Percentiles rank a stretch among this genome's conserved stretches.
These are phyloP conservation scores for Clitocybe nebularis DNA, from an alignment of 1,284 basidiomycete genomes.

Conservation along the genomic window DNA sequence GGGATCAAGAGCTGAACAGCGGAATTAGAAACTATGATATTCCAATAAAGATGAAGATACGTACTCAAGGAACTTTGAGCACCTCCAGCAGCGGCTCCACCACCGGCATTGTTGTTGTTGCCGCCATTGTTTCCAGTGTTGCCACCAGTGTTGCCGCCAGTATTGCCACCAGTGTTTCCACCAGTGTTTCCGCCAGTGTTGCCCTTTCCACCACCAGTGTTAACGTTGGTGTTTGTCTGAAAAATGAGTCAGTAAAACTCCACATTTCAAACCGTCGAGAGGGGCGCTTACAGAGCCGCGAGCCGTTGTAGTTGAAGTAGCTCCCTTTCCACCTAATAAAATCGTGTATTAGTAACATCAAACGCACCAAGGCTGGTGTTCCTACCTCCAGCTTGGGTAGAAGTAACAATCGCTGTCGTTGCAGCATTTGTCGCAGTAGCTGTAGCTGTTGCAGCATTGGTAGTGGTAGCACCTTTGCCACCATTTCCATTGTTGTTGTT, in stretches of 20 bases:
- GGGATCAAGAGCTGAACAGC: slow-evolving; percentile 33
- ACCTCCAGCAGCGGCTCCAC: slow-evolving; percentile 12
- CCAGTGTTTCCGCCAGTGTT: slow-evolving; percentile 13
- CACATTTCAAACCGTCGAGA: not conserved
- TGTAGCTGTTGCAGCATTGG: not conserved
- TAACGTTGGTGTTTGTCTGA: slow-evolving; percentile 1
- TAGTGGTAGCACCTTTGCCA: not conserved
- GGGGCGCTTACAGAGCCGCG: not conserved
- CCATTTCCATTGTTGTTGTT: slow-evolving; percentile 9
- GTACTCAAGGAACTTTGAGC: slow-evolving; percentile 30
- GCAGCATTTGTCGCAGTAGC: slow-evolving; percentile 5
- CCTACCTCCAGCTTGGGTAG: not conserved
- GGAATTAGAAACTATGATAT: not conserved
- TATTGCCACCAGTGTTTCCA: slow-evolving; percentile 8
- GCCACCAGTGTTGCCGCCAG: slow-evolving; percentile 4
- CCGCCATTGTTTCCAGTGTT: slow-evolving; percentile 11
- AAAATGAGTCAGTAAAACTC: not conserved
- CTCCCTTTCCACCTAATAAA: not conserved
- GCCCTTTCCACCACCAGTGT: slow-evolving; percentile 2
- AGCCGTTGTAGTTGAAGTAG: not conserved
- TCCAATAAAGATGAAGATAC: slow-evolving; percentile 7
- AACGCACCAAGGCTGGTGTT: not conserved
- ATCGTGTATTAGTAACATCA: not conserved
- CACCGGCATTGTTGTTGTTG: slow-evolving; percentile 8
- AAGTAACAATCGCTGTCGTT: slow-evolving; percentile 1